These are phyloP conservation scores for Phaeosphaeriaceae sp. DNA, from an alignment of 2,329 filamentous ascomycete genomes.

Conservation along the genomic window DNA sequence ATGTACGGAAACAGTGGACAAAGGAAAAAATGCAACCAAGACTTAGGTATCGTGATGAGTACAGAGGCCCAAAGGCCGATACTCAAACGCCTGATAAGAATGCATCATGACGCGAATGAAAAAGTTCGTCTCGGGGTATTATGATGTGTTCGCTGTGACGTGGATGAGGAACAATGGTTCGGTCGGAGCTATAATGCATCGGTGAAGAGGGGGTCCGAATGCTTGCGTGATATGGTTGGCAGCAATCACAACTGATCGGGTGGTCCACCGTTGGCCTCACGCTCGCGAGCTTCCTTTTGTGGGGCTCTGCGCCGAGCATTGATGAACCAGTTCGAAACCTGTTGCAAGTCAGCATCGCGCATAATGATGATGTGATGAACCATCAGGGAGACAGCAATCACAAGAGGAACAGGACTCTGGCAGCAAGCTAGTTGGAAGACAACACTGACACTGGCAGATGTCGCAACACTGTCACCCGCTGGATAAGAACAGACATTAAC, in stretches of 20 bases:
- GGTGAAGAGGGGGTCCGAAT: not conserved
- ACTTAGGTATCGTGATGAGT: not conserved
- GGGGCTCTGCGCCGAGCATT: conserved; percentile 70
- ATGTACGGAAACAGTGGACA: not conserved
- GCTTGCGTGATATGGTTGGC: not conserved
- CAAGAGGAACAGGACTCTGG: not conserved
- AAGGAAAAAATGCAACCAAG: not conserved
- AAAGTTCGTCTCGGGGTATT: not conserved
- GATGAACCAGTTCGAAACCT: conserved; percentile 83
- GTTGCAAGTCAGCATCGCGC: conserved; percentile 13
- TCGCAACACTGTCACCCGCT: conserved; percentile 55
- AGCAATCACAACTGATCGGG: not conserved
- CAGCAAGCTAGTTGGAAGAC: not conserved
- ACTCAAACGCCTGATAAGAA: not conserved
- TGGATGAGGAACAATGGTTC: not conserved
- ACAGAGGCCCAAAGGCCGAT: not conserved
- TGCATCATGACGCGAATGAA: not conserved
- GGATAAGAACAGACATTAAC: conserved; percentile 30
- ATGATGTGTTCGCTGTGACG: not conserved
- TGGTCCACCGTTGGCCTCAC: conserved; percentile 23
- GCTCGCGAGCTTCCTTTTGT: conserved; percentile 38
- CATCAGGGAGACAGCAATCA: not conserved
- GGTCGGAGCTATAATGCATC: not conserved
- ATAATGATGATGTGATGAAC: not conserved
- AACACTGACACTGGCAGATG: conserved; percentile 22